Evolutionary conservation across 345 rosid species (phyloP).

Genomic region (Pistacia atlantica): DNA sequence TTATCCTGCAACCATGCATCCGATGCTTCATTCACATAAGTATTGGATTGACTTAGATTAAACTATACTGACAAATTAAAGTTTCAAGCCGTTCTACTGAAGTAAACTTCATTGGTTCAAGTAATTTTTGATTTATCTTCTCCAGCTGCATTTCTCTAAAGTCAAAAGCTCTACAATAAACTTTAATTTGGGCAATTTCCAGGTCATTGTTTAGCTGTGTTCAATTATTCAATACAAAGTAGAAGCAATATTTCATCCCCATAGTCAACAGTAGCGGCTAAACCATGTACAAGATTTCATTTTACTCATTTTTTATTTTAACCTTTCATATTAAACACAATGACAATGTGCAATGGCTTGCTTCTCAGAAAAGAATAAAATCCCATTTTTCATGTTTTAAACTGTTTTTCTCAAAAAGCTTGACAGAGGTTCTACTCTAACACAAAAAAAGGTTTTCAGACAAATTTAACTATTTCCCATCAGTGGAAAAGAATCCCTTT

Average conservation of each 20-base stretch:
- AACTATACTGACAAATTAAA: too few relatives aligned
- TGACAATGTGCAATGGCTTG: neutral
- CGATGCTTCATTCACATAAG: neutral
- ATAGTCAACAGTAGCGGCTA: neutral
- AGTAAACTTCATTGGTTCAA: neutral
- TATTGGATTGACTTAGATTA: too few relatives aligned
- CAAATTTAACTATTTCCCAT: neutral
- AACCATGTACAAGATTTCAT: neutral
- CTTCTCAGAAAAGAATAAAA: neutral
- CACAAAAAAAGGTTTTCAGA: too few relatives aligned
- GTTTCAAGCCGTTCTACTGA: too few relatives aligned
- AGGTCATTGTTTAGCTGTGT: neutral
- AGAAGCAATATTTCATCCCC: neutral
- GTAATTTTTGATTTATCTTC: neutral
- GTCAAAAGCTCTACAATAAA: neutral
- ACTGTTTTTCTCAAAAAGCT: neutral
- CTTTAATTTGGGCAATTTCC: neutral
- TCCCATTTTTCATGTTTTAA: neutral
- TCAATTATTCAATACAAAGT: neutral
- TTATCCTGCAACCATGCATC: neutral
- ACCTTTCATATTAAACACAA: neutral
- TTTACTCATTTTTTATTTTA: too few relatives aligned
- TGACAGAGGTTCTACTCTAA: neutral
- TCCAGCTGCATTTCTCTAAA: neutral
- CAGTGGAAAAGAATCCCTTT: neutral